Percentiles rank a stretch among this genome's conserved stretches.
Evolutionary conservation across 257 asterid species (phyloP).

Genomic region (Gardenia jasminoides): DNA sequence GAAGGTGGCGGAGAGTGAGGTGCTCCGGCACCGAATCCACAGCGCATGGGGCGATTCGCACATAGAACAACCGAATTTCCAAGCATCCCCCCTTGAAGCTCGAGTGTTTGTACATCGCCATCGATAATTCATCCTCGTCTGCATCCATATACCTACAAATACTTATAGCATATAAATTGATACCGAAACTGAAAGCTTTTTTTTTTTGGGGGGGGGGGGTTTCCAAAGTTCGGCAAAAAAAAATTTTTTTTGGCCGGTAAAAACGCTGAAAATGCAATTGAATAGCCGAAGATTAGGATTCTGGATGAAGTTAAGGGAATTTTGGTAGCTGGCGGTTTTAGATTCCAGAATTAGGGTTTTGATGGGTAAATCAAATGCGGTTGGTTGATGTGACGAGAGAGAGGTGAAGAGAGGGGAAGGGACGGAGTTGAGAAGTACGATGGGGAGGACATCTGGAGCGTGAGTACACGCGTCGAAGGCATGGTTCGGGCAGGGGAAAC

Average conservation of each 20-base stretch:
- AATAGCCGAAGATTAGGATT: neutral
- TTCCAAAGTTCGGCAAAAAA: neutral
- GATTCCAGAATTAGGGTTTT: neutral
- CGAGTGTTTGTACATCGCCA: conserved; percentile 46
- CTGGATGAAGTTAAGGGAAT: neutral
- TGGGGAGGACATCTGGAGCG: conserved; percentile 15
- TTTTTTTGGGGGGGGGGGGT: too few species aligned
- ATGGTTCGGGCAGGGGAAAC: too few species aligned
- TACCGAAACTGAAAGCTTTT: neutral
- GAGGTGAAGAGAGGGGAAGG: too few species aligned
- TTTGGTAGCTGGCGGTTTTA: neutral
- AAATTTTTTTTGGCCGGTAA: neutral
- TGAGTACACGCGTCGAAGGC: too few species aligned
- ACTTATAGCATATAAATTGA: neutral
- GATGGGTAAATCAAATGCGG: neutral
- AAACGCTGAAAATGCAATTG: neutral
- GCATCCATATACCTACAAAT: conserved; percentile 39
- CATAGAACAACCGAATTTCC: conserved; percentile 66
- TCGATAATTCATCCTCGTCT: conserved; percentile 44
- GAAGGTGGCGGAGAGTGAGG: conserved; percentile 59
- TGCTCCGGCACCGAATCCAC: conserved; percentile 50
- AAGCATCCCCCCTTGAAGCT: conserved; percentile 59
- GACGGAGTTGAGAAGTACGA: too few species aligned
- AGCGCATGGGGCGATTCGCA: conserved; percentile 58
- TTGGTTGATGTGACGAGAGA: too few species aligned